A percentile compares a stretch with the other conserved stretches of the same genome.
Evolutionary conservation across 305 asterid species (phyloP).

Genomic region (Fraxinus sp.): DNA sequence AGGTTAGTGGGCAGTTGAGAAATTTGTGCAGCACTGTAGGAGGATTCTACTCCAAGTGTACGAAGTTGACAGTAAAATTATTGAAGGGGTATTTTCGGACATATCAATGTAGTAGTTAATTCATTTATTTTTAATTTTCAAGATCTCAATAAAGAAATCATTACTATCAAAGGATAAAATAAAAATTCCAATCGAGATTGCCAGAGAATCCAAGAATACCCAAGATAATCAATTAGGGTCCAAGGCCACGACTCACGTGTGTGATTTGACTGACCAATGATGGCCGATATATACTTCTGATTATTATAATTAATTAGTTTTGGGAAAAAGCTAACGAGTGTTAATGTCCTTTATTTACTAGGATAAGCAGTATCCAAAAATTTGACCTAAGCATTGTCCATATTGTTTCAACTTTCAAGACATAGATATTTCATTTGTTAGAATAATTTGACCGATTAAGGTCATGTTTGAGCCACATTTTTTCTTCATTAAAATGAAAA

Average conservation of each 20-base stretch:
- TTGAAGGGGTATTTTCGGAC: not conserved
- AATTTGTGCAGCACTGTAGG: constrained; percentile 3
- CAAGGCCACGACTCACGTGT: constrained; percentile 22
- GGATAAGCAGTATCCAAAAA: not conserved
- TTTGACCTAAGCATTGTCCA: not conserved
- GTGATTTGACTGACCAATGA: constrained; percentile 10
- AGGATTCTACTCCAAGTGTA: not conserved
- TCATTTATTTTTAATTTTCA: not conserved
- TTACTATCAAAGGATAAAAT: no score
- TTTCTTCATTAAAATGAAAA: no score
- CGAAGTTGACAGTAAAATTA: not conserved
- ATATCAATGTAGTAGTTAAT: constrained; percentile 3
- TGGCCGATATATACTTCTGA: not conserved
- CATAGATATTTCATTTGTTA: not conserved
- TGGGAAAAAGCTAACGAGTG: not conserved
- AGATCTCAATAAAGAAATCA: not conserved
- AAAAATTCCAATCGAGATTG: not conserved
- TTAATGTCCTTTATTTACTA: not conserved
- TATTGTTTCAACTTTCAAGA: not conserved
- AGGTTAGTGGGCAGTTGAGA: constrained; percentile 16
- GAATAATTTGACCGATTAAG: not conserved
- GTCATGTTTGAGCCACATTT: no score
- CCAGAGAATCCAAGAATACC: constrained; percentile 1
- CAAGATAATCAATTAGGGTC: constrained; percentile 16
- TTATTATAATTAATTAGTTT: not conserved